These are phyloP conservation scores for Magnusiomyces tetraspermus DNA, from an alignment of 1,139 yeast species.

Conservation along the genomic window DNA sequence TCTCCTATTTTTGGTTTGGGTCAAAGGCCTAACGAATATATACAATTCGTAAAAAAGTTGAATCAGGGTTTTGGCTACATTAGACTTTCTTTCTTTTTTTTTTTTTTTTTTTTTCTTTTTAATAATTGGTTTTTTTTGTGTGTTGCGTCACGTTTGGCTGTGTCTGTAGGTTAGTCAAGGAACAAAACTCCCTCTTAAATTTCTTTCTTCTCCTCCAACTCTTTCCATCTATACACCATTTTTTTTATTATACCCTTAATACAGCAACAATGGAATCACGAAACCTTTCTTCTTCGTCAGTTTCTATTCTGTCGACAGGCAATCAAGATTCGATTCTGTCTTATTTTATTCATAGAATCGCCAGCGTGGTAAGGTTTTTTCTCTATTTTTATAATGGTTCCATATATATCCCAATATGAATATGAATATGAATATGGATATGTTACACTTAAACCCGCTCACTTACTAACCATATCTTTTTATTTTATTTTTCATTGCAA, in stretches of 20 bases:
- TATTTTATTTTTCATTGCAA: no score
- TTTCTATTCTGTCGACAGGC: neutral
- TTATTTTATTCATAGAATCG: slow-evolving; percentile 11
- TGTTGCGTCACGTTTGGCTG: neutral
- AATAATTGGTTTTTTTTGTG: neutral
- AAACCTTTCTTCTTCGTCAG: neutral
- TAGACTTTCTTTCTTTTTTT: neutral
- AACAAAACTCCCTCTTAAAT: neutral
- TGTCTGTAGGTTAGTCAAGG: no score
- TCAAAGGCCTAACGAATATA: no score
- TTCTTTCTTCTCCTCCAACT: neutral
- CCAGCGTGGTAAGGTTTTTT: slow-evolving; percentile 12
- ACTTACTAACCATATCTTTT: neutral
- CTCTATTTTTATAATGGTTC: no score
- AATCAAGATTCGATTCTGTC: slow-evolving; percentile 8
- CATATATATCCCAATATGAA: no score
- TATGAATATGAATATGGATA: no score
- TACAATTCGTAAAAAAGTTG: no score
- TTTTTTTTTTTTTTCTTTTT: neutral
- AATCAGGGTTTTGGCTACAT: no score
- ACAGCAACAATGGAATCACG: neutral
- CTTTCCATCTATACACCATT: neutral
- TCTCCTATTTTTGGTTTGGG: no score
- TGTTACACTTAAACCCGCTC: no score
- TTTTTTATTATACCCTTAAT: no score